Base-by-base conservation (phyloP, 352 stramenopile species). In the Globisporangium okanoganense region DNA sequence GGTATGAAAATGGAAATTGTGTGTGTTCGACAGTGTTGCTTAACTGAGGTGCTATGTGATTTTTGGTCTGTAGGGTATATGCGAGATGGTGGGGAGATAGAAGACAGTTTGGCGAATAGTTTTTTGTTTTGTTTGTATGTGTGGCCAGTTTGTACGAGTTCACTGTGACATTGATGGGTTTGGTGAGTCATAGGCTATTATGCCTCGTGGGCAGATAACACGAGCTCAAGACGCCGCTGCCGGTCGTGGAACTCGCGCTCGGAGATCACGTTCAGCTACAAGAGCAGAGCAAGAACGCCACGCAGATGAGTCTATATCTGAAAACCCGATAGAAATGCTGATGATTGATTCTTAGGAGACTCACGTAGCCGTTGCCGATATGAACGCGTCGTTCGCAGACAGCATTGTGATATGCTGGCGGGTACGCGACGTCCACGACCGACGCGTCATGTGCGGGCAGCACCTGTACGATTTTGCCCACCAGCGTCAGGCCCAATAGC, bases 281-380 rank as follows among this genome's bases (percentile, higher is more conserved):
- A 16, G n/a, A n/a, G n/a, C n/a, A n/a, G n/a, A n/a, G n/a, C 9
- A 33, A 49, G 31, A 0, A 18, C 16, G 16, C 10, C 38, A 7
- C 51, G 13, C 20, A 43, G 10, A 5, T 20, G 12, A 43, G 36
- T n/a, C 13, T 43, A 14, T 14, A n/a, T 43, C 14, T 14, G 36
- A n/a, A 18, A 14, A 5, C 36, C 5, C 16, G 33, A 38, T 5
- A 8, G 12, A 9, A 48, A 2, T 51, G 12, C 3, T 14, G 24
- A 25, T 10, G 18, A 48, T 36, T 13, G 35, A 29, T n/a, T 33
- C 6, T 33, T 33, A 33, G 3, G 29, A 60, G n/a, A 74, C 73
- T 44, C 47, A 87, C 77, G 40, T 82, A 87, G 64, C 75, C 78
- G 29, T 87, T 81, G 60, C 78, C 59, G 27, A 87, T 68, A 43